These are phyloP conservation scores for Suillus cothurnatus DNA, from an alignment of 768 basidiomycete species.

Conservation along the genomic window DNA sequence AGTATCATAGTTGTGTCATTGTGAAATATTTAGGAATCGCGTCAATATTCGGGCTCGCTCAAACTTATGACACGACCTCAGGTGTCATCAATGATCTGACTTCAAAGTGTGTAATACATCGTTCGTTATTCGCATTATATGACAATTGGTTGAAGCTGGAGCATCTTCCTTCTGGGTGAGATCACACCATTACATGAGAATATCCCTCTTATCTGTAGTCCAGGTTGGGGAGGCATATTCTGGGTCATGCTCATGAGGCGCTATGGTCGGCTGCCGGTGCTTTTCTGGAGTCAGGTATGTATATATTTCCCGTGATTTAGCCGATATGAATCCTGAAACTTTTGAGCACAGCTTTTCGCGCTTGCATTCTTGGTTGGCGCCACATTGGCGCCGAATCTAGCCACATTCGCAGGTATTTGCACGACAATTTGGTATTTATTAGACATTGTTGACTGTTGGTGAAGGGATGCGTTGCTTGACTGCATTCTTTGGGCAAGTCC, in stretches of 20 bases:
- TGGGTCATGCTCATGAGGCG: conserved; percentile 34
- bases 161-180: conserved; percentile 48
- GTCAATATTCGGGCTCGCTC: conserved; percentile 48
- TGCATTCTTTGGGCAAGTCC: conserved; percentile 32
- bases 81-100: conserved; percentile 54
- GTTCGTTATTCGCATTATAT: neutral
- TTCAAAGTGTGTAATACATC: conserved; percentile 33
- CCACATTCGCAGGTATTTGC: conserved; percentile 47
- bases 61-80: conserved; percentile 45
- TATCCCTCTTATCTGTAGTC: neutral
- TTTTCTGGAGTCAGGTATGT: conserved; percentile 32
- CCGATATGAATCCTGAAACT: neutral
- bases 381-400: conserved; percentile 50
- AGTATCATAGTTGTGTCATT: neutral
- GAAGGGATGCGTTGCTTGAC: conserved; percentile 34
- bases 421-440: neutral
- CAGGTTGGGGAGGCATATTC: conserved; percentile 35
- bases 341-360: conserved; percentile 37
- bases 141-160: conserved; percentile 37
- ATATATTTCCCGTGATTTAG: neutral
- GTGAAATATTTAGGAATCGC: conserved; percentile 44
- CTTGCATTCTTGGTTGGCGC: conserved; percentile 53
- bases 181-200: neutral
- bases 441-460: neutral
- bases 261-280: conserved; percentile 30